phyloP scores from a whole-genome alignment of 371 early-diverging fungal genomes.

The Mucor sp. region DNA sequence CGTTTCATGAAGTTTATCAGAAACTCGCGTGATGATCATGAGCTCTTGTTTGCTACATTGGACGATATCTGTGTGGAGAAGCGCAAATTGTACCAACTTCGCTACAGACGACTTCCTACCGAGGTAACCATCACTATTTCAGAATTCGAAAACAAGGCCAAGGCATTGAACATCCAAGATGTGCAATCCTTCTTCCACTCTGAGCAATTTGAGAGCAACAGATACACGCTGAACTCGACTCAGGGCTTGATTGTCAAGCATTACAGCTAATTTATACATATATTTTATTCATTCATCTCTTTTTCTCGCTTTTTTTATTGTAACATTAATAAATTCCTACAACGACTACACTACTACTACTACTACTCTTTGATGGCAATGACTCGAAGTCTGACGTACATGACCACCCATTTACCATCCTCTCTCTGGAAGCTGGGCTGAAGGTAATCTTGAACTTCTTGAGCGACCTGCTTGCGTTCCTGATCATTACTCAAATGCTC shows the following conservation, averaged over 20 bases:
- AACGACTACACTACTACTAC: background rate
- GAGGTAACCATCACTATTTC: constrained; percentile 60
- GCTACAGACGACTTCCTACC: constrained; percentile 57
- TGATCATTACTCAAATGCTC: constrained; percentile 35
- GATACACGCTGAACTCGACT: constrained; percentile 40
- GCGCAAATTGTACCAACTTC: constrained; percentile 69
- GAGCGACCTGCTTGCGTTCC: constrained; percentile 39
- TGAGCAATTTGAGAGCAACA: constrained; percentile 39
- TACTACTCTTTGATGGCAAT: constrained; percentile 30
- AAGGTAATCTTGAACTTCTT: constrained; percentile 57
- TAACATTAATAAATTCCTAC: background rate
- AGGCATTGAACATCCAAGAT: constrained; percentile 62
- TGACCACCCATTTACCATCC: constrained; percentile 60
- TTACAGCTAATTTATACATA: constrained; percentile 10
- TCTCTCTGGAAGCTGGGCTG: constrained; percentile 49
- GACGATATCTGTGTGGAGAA: constrained; percentile 78
- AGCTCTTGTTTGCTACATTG: constrained; percentile 76
- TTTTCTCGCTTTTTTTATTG: background rate
- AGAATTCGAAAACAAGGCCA: constrained; percentile 60
- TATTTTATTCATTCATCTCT: background rate
- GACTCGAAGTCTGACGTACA: constrained; percentile 61
- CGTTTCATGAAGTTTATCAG: constrained; percentile 87
- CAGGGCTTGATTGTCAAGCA: constrained; percentile 20
- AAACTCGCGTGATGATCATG: constrained; percentile 76
- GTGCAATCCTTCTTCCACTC: constrained; percentile 63